Base-by-base conservation (phyloP, 331 rosid genomes). In the Spiraea crenata region DNA sequence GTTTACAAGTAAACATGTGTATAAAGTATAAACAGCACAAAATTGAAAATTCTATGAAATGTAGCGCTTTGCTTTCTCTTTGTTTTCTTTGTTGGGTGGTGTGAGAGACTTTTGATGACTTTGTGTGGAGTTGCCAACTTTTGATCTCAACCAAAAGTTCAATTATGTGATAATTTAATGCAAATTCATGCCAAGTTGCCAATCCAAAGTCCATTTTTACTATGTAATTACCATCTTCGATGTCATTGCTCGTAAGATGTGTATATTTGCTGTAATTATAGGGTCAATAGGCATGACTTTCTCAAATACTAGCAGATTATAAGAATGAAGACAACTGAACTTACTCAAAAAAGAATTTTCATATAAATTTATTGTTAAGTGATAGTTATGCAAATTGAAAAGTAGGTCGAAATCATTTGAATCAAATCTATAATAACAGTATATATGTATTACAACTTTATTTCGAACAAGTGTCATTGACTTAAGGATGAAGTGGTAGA, bases 11-110 rank as follows among this genome's bases (percentile, higher is more conserved):
- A 57, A 2, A 25, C 31, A 71, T 70, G 76, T 82, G 85, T 73
- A 68, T 72, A 78, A 80, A 55, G 85, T 73, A 68, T 72, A 78
- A 80, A 55, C 54, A 57, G 73, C 65, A 74, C 57, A 57, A 65
- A 48, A 56, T 57, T 70, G 57, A 57, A 65, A 48, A 56, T 57
- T 70, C 20, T 71, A 70, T 50, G 79, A 52, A 81, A 85, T 78
- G 79, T 71, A 56, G 72, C 74, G 79, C 75, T 73, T 73, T 69
- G 67, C 42, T 61, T 66, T 50, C 31, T 67, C 67, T 72, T 46
- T 61, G 54, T 62, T 69, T 40, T 31, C 76, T 81, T 77, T 71
- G 73, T 39, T 69, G 82, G 74, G 48, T 69, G 16, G 68, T 52
- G 39, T 67, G 31, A 71, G 46, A 46, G 46, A 46, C 55, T 41